These are phyloP conservation scores for Viola odorata DNA, from an alignment of 345 rosid species.

Conservation along the genomic window DNA sequence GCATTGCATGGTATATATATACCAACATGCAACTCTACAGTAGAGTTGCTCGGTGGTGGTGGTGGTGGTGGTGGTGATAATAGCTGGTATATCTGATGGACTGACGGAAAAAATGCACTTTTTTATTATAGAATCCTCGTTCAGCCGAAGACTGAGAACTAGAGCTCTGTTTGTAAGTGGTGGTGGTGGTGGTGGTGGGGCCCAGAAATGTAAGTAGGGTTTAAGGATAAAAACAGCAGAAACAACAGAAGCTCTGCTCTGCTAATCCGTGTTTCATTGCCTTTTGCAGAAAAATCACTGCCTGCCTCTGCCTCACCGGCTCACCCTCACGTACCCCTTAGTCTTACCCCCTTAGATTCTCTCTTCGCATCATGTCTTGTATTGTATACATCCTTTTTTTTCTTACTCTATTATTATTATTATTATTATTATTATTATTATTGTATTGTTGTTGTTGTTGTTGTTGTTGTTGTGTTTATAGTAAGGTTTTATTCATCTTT, in stretches of 20 bases:
- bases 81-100: slow-evolving; percentile 61
- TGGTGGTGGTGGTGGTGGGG: slow-evolving; percentile 18
- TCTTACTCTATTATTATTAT: too few species aligned
- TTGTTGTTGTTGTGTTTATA: too few species aligned
- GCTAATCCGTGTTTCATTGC: too few species aligned
- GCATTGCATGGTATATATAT: too few species aligned
- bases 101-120: slow-evolving; percentile 74
- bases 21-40: too few species aligned
- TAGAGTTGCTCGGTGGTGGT: too few species aligned
- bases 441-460: too few species aligned
- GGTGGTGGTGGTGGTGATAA: too few species aligned
- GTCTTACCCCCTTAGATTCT: slow-evolving; percentile 20
- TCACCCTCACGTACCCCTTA: too few species aligned
- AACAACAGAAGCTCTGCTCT: slow-evolving; percentile 19
- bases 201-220: slow-evolving; percentile 33
- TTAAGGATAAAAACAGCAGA: slow-evolving; percentile 34
- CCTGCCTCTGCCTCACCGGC: not conserved
- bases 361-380: slow-evolving; percentile 2
- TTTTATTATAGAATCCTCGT: slow-evolving; percentile 73
- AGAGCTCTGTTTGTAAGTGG: slow-evolving; percentile 40
- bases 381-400: not conserved
- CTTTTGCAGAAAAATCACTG: too few species aligned
- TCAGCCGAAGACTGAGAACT: slow-evolving; percentile 81
- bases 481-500: too few species aligned
- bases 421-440: too few species aligned